Base-by-base conservation (phyloP, 2,329 filamentous ascomycete species). In the Venturia carpophila region DNA sequence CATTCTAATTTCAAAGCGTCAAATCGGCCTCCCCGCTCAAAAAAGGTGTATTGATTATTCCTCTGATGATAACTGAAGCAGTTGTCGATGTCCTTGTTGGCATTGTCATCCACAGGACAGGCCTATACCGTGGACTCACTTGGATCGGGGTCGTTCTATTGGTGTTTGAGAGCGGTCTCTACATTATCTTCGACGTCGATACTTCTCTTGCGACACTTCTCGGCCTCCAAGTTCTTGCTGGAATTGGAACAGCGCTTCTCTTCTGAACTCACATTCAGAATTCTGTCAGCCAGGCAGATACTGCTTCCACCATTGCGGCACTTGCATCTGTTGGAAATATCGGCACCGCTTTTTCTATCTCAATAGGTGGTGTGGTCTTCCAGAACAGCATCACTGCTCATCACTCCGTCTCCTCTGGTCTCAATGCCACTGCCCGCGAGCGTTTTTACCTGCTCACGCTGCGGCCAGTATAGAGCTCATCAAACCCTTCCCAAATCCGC, bases 341-440 rank as follows among this genome's bases (percentile, higher is more conserved):
- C 3, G 86, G 85, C 10, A 89, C 86, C 0, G 82, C 86, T 3
- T 82, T 87, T 24, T 86, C 85, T 0, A 82, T 91, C 64, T 88
- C 91, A 1, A 79, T 92, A 45, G 90, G 90, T 30, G 85, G 88
- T n/a, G 88, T 91, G 56, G 82, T 92, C 47, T 92, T 92, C 76
- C 45, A 47, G 45, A 47, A 47, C 17, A 47, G 45, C 45, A 47
- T 47, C 3, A 2, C 45, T 24, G 45, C 45, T 47, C 45, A 17
- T 47, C 45, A 47, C 2, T 19, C 11, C 2, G 19, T 17, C 7
- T 47, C n/a, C 19, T 13, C n/a, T 24, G 17, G 45, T 17, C 45
- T 47, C 19, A 47, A 47, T 47, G n/a, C n/a, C 7, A 21, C 45
- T n/a, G 17, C 19, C 13, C 19, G 17, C 86, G 91, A 75, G 70